Evolutionary conservation across 176 grass and related monocot species (phyloP).

Genomic region (Pharus latifolius): DNA sequence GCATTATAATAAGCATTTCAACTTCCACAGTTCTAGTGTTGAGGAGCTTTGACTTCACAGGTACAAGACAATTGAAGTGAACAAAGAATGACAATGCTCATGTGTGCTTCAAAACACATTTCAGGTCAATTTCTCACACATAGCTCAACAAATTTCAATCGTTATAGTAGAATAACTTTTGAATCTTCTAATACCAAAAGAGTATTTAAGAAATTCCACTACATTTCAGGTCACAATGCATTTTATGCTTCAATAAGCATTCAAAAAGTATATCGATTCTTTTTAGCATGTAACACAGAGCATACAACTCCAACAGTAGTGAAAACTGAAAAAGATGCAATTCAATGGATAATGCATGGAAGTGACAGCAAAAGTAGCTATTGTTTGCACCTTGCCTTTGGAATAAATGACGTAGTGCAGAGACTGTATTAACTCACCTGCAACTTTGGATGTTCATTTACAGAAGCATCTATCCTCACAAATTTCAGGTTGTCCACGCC

Average conservation of each 20-base stretch:
- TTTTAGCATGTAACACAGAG: background rate
- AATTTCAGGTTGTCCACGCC: slow-evolving; percentile 52
- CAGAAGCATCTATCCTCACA: slow-evolving; percentile 61
- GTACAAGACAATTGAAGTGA: background rate
- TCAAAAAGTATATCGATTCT: background rate
- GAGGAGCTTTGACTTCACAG: too few species aligned
- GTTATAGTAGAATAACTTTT: background rate
- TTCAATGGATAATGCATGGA: background rate
- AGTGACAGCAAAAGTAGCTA: background rate
- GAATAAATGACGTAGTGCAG: background rate
- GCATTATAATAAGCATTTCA: too few species aligned
- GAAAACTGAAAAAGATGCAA: background rate
- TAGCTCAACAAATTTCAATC: background rate
- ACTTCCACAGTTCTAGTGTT: too few species aligned
- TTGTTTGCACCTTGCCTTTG: background rate
- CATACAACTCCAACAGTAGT: background rate
- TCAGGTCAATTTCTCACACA: background rate
- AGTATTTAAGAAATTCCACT: too few species aligned
- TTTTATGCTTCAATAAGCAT: background rate
- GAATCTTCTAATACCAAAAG: background rate
- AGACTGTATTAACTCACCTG: slow-evolving; percentile 30
- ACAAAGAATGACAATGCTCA: background rate
- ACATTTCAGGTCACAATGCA: too few species aligned
- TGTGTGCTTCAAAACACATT: background rate
- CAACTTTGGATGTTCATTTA: slow-evolving; percentile 74